These are phyloP conservation scores for Petunia axillaris DNA, from an alignment of 257 asterid genomes.

Conservation along the genomic window DNA sequence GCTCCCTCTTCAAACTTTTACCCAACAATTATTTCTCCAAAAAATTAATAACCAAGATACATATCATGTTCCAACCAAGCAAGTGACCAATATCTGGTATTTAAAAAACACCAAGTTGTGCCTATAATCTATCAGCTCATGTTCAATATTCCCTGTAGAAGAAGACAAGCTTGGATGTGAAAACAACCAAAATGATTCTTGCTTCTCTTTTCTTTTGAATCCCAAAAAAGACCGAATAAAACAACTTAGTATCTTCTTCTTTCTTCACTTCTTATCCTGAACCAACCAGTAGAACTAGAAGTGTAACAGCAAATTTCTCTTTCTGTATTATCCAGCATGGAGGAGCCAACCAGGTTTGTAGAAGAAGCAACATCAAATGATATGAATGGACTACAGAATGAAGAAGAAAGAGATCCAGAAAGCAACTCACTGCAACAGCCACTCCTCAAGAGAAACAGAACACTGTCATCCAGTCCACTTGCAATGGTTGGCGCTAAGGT, in stretches of 20 bases:
- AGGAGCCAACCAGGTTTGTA: constrained; percentile 37
- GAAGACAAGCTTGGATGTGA: constrained; percentile 16
- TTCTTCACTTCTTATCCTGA: neutral
- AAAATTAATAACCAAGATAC: neutral
- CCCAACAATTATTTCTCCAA: constrained; percentile 6
- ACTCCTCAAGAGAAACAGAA: constrained; percentile 64
- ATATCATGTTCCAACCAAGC: neutral
- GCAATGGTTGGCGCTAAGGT: constrained; percentile 88
- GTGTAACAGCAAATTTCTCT: neutral
- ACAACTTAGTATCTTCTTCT: constrained; percentile 20
- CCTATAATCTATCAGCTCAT: neutral
- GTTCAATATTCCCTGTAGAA: constrained; percentile 9
- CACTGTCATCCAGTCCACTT: constrained; percentile 63
- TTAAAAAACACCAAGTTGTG: neutral
- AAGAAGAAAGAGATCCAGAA: constrained; percentile 66
- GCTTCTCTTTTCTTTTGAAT: neutral
- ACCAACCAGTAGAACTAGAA: constrained; percentile 1
- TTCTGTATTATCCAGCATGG: constrained; percentile 34
- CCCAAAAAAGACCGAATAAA: neutral
- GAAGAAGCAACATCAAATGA: constrained; percentile 27
- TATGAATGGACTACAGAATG: constrained; percentile 25
- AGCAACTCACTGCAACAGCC: constrained; percentile 64
- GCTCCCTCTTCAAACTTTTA: neutral
- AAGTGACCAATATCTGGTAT: neutral
- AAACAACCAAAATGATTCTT: constrained; percentile 20